Evolutionary conservation across 148 eudicot genomes (phyloP), one percentile per base, ranked within the genome.

Genomic region (Vaccinium myrtillus): DNA sequence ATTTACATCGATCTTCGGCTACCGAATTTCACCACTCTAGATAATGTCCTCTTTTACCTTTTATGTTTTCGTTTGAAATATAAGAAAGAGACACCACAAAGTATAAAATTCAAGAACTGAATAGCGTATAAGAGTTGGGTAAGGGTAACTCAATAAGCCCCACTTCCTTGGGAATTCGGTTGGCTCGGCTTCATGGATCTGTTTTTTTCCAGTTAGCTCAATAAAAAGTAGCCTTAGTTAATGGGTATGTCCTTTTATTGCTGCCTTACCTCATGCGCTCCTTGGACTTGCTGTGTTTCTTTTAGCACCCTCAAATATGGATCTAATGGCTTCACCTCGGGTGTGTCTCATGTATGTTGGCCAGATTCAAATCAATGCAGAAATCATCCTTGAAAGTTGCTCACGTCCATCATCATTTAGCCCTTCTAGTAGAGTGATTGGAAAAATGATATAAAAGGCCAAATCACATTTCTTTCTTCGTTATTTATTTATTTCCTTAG

Each of bases 301-400:
- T 74, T 43, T 75, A 36, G 77, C 50, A 32, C 46, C 50, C 49
- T 18, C 48, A 36, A 15, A 18, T 36, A 36, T 36, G 23, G n/a
- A 32, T 75, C 54, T 46, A 43, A 75, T 19, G 21, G 50, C 54
- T 75, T 21, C 77, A 18, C 77, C 5, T 46, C 13, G 13, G 6
- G 73, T 11, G 73, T 11, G 73, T 12, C 10, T 25, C 73, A 67
- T 27, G 36, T 67, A 67, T 25, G 30, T 65, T 65, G 71, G 73
- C 10, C 14, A 67, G 16, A 43, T 75, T 43, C n/a, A 14, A 18
- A 21, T 36, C 50, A 46, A 19, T 18, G 12, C 50, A 2, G 9
- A 46, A 75, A 75, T 46, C 10, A 46, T 43, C 27, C 50, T 75
- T 75, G 21, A 75, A 39, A 46, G 78, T 74, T 74, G 77, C 77